Evolutionary conservation across 164 flowering plant genomes (phyloP).

Genomic region (Echeveria elegans): DNA sequence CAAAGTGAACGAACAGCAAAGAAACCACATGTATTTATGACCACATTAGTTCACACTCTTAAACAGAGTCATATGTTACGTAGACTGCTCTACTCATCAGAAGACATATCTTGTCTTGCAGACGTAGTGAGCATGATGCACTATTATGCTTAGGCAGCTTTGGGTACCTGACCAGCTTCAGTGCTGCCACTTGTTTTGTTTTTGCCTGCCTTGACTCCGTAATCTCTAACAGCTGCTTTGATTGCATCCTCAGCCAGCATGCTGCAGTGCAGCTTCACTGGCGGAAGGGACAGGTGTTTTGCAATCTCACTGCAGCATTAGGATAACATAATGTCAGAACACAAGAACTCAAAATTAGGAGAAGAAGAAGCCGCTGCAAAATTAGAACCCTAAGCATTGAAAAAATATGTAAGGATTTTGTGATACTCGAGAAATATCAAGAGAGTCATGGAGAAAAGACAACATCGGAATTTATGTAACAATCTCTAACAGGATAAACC

Average conservation of each 20-base stretch:
- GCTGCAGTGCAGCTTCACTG: slow-evolving; percentile 93
- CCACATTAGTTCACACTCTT: too few relatives aligned
- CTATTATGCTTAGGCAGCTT: neutral
- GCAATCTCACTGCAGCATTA: slow-evolving; percentile 66
- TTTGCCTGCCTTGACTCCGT: too few relatives aligned
- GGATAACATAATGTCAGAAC: neutral
- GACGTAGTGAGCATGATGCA: neutral
- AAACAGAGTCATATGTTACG: neutral
- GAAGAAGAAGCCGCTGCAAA: neutral
- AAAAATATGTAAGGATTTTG: too few relatives aligned
- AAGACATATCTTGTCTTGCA: neutral
- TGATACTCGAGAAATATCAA: too few relatives aligned
- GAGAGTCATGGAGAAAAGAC: too few relatives aligned
- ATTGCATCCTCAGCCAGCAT: slow-evolving; percentile 99
- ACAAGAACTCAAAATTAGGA: neutral
- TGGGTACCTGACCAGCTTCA: neutral
- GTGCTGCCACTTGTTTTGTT: too few relatives aligned
- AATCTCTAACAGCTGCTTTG: slow-evolving; percentile 88
- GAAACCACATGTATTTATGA: too few relatives aligned
- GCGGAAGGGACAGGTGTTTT: slow-evolving; percentile 92
- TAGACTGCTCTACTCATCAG: neutral
- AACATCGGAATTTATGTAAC: too few relatives aligned
- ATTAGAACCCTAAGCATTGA: neutral
- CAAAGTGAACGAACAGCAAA: too few relatives aligned
- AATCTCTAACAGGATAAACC: too few relatives aligned